phyloP scores from a whole-genome alignment of 2,329 filamentous ascomycete genomes.

The Ceratocystis cacaofunesta region DNA sequence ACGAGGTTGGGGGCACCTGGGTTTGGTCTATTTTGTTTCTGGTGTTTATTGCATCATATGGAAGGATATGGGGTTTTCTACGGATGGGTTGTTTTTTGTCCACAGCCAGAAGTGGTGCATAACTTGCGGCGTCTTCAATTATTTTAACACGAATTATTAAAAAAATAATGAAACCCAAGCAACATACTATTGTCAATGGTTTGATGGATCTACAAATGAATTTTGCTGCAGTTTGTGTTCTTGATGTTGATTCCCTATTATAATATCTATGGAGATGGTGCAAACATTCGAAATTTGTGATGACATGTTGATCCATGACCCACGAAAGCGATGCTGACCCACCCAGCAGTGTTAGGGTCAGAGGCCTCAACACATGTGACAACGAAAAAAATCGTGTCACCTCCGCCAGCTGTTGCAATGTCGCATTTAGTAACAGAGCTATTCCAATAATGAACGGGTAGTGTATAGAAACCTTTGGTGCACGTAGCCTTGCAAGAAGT shows the following conservation, averaged over 20 bases:
- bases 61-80: constrained; percentile 26
- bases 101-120: constrained; percentile 16
- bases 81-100: constrained; percentile 18
- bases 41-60: constrained; percentile 32
- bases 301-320: too few species aligned
- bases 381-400: too few species aligned
- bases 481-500: neutral
- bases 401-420: too few species aligned
- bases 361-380: too few species aligned
- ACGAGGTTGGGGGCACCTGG: constrained; percentile 18
- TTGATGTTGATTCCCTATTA: too few species aligned
- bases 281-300: too few species aligned
- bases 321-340: too few species aligned
- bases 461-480: neutral
- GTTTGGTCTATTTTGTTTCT: constrained; percentile 29
- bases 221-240: too few species aligned
- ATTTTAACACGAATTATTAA: constrained; percentile 6
- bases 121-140: constrained; percentile 14
- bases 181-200: too few species aligned
- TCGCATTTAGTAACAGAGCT: neutral
- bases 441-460: neutral
- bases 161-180: neutral
- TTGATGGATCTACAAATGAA: too few species aligned
- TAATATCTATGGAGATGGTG: too few species aligned
- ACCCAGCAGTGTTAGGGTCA: too few species aligned